These are phyloP conservation scores for Cercospora sp. DNA, from an alignment of 2,329 filamentous ascomycete species.

Conservation along the genomic window DNA sequence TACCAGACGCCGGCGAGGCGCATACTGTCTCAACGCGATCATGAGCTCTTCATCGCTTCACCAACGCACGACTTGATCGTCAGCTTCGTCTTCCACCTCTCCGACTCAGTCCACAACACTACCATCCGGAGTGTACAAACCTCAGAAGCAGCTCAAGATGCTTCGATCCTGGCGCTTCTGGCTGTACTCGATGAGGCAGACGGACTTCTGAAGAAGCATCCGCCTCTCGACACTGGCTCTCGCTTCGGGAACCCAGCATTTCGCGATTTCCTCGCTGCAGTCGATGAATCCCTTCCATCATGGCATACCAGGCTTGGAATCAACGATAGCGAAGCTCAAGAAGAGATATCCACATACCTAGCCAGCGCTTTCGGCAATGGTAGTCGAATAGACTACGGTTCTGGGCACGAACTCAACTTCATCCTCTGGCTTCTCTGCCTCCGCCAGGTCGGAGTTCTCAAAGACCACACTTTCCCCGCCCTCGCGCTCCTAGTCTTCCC, in stretches of 20 bases:
- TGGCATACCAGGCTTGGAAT: conserved; percentile 69
- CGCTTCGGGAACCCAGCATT: conserved; percentile 95
- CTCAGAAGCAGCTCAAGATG: conserved; percentile 55
- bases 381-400: conserved; percentile 90
- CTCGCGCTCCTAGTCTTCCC: conserved; percentile 77
- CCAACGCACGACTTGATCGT: conserved; percentile 73
- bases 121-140: conserved; percentile 63
- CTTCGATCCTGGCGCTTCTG: conserved; percentile 64
- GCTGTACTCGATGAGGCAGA: conserved; percentile 70
- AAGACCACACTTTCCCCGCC: conserved; percentile 66
- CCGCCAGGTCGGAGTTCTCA: conserved; percentile 71
- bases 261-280: conserved; percentile 72
- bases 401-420: conserved; percentile 96
- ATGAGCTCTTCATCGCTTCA: conserved; percentile 77
- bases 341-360: conserved; percentile 79
- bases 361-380: conserved; percentile 82
- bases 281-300: conserved; percentile 47
- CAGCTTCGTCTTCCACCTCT: conserved; percentile 82
- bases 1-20: conserved; percentile 68
- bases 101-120: conserved; percentile 74
- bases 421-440: conserved; percentile 95
- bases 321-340: conserved; percentile 53
- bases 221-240: conserved; percentile 84
- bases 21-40: conserved; percentile 79
- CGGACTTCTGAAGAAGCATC: conserved; percentile 65